Evolutionary conservation across 345 rosid genomes (phyloP), one percentile per base, ranked within the genome.

Genomic region (Cardiospermum halicacabum): DNA sequence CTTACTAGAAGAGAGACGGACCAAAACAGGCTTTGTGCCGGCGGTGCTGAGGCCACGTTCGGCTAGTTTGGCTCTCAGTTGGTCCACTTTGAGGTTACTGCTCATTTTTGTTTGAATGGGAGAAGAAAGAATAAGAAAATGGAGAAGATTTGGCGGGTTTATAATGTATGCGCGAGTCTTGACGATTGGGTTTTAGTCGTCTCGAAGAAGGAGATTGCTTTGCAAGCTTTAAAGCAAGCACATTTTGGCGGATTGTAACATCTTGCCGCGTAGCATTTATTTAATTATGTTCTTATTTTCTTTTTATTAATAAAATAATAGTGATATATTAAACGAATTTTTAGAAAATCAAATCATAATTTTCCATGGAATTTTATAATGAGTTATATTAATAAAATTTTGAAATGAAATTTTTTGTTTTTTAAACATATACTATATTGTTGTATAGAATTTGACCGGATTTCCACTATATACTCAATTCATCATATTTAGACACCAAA

Each of bases 31-130:
- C 69, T 84, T 88, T 70, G 78, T 66, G 64, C 98, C 93, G 58
- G 84, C 67, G 68, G 81, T 77, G 60, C 66, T 63, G 62, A 89
- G 93, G 24, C 92, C 92, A 30, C 92, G 87, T 48, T 81, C 77
- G 60, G 82, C 78, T 67, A 92, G 91, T 62, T 81, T 78, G 56
- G 77, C 68, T 12, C 93, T 87, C 37, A 84, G 91, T 76, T 92
- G 87, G 43, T 82, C 86, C 39, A 83, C 89, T 68, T 60, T 83
- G 66, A 89, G 86, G 57, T 77, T 72, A 18, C 74, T 76, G 32
- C 89, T 81, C 91, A 85, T 87, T 51, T 69, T 60, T 36, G 8
- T 32, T 54, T 43, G 10, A 3, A 4, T 18, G 15, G 22, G 7
- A 18, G 19, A 11, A 62, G 36, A 30, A 31, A 1, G 32, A 0